Evolutionary conservation across 768 basidiomycete species (phyloP).

Genomic region (Leccinum imitatum): DNA sequence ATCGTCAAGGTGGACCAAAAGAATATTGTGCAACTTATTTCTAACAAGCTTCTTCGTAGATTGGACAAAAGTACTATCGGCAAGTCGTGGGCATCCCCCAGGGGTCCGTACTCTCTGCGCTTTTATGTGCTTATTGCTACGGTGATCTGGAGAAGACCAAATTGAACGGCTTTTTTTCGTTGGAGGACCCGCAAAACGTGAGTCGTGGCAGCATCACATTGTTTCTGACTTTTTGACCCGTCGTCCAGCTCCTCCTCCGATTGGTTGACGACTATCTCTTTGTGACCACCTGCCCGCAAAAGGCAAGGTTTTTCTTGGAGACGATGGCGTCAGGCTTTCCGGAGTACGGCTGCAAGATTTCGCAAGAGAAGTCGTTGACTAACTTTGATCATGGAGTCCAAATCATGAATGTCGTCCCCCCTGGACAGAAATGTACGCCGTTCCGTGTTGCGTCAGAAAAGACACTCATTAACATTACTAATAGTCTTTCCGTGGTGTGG

Average conservation of each 20-base stretch:
- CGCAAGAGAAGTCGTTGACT: constrained; percentile 82
- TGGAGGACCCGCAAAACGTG: constrained; percentile 61
- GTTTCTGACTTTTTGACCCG: not conserved
- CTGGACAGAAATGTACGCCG: constrained; percentile 41
- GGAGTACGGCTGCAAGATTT: constrained; percentile 92
- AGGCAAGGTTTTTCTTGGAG: constrained; percentile 68
- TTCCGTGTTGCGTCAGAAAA: not conserved
- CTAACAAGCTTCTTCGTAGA: constrained; percentile 43
- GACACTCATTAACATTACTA: not conserved
- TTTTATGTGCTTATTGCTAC: constrained; percentile 95
- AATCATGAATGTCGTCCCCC: constrained; percentile 52
- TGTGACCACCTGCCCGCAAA: constrained; percentile 62
- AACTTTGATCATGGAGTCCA: constrained; percentile 73
- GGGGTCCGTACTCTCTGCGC: constrained; percentile 90
- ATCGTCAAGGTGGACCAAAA: constrained; percentile 70
- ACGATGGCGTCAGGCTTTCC: constrained; percentile 85
- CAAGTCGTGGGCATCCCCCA: constrained; percentile 97
- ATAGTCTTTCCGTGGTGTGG: constrained; percentile 97
- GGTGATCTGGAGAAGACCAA: constrained; percentile 78
- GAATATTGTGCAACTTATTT: not conserved
- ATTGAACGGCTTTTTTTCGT: constrained; percentile 42
- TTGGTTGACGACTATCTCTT: constrained; percentile 96
- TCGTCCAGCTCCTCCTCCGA: constrained; percentile 66
- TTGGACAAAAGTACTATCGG: constrained; percentile 75
- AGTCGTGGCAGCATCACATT: constrained; percentile 23